A percentile compares a stretch with the other conserved stretches of the same genome.
phyloP scores from a whole-genome alignment of 2,329 filamentous ascomycete genomes.

The Ascochyta koolunga region DNA sequence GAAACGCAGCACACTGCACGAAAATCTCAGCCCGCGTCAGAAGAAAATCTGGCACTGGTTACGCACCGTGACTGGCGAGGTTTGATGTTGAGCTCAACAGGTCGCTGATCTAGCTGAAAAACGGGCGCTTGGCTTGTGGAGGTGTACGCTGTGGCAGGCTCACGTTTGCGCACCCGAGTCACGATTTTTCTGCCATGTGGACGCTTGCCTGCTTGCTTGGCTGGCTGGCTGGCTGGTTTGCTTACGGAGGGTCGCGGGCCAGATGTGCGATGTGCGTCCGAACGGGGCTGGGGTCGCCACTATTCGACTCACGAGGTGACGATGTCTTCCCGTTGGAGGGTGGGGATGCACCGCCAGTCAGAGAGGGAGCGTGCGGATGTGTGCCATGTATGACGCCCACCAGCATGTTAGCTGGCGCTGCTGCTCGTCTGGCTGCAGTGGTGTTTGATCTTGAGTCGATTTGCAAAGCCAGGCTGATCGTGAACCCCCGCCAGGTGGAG shows the following conservation, averaged over 20 bases:
- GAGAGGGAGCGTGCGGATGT: slow-evolving; percentile 9
- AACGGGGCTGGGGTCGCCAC: no score
- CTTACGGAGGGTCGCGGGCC: slow-evolving; percentile 28
- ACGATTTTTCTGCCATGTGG: slow-evolving; percentile 15
- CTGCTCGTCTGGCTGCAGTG: slow-evolving; percentile 21
- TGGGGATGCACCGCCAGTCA: slow-evolving; percentile 22
- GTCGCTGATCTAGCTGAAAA: no score
- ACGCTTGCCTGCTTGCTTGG: no score
- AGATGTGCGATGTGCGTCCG: slow-evolving; percentile 21
- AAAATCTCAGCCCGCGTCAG: no score
- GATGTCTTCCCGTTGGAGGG: slow-evolving; percentile 14
- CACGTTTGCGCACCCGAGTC: no score
- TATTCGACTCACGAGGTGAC: slow-evolving; percentile 23
- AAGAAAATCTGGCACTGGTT: no score
- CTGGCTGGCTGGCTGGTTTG: no score
- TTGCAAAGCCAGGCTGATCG: slow-evolving; percentile 23
- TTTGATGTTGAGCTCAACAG: slow-evolving; percentile 18
- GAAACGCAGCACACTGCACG: no score
- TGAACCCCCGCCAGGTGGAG: slow-evolving; percentile 18
- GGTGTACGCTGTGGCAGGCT: no score
- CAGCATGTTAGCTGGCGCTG: no score
- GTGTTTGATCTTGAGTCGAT: slow-evolving; percentile 21
- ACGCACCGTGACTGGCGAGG: slow-evolving; percentile 14
- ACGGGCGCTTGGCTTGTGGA: no score
- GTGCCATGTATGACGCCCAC: slow-evolving; percentile 27